These are phyloP conservation scores for Crithidia fasciculata DNA, from an alignment of 208 protist species.

Conservation along the genomic window DNA sequence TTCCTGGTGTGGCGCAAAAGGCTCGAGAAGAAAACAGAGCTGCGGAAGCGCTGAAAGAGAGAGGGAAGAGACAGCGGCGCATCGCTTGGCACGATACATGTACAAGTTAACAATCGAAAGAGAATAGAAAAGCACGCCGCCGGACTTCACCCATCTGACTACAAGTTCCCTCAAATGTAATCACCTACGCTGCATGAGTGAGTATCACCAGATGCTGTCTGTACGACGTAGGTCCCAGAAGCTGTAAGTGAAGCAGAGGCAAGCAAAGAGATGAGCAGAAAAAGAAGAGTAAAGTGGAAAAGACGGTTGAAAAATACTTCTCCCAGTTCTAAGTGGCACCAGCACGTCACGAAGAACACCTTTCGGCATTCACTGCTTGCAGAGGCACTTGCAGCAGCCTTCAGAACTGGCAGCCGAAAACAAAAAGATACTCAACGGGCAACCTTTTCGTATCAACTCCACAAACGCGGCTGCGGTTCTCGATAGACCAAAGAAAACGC, in stretches of 20 bases:
- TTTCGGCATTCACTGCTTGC: too few species aligned
- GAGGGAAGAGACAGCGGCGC: background rate
- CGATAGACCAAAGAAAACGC: too few species aligned
- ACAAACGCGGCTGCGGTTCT: too few species aligned
- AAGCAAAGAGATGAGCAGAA: background rate
- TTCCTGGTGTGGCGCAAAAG: slow-evolving; percentile 33
- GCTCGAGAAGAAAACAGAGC: background rate
- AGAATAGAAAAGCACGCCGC: background rate
- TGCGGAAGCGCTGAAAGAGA: too few species aligned
- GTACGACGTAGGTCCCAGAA: too few species aligned
- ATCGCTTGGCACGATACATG: background rate
- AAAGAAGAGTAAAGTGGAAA: background rate
- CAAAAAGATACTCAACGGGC: background rate
- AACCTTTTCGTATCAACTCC: background rate
- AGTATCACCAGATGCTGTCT: too few species aligned
- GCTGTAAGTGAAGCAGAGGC: background rate
- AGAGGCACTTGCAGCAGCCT: too few species aligned
- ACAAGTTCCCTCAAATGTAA: too few species aligned
- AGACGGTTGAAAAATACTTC: too few species aligned
- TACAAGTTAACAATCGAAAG: background rate
- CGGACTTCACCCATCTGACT: background rate
- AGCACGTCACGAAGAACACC: too few species aligned
- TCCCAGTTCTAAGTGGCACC: too few species aligned
- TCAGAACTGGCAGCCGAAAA: background rate
- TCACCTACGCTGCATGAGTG: too few species aligned